Conservation (phyloP, 805 yeast species). For the Torulaspora microellipsoides region DNA sequence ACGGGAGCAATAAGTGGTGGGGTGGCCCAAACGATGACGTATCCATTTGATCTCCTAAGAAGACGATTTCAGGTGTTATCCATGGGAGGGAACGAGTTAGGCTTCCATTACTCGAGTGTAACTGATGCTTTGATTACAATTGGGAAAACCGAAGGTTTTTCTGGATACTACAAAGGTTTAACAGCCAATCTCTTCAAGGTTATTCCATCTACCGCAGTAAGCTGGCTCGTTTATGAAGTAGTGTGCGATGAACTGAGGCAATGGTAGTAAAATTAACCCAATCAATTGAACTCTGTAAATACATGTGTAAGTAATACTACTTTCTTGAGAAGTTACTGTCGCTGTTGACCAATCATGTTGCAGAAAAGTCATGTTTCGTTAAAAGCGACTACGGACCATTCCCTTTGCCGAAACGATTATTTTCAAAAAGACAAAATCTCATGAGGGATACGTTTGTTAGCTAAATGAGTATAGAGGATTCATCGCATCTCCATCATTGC, state of each 20-base stretch:
- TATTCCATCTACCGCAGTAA: conserved; percentile 92
- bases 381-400: too few species aligned
- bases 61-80: conserved; percentile 88
- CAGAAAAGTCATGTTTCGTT: not conserved
- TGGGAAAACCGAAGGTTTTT: conserved; percentile 65
- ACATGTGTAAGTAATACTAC: not conserved
- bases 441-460: too few species aligned
- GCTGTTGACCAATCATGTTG: conserved; percentile 1
- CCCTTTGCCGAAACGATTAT: too few species aligned
- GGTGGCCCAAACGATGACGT: conserved; percentile 82
- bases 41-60: conserved; percentile 86
- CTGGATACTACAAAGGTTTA: conserved; percentile 69
- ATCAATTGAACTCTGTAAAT: not conserved
- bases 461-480: too few species aligned
- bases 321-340: not conserved
- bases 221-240: conserved; percentile 83
- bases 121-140: conserved; percentile 69
- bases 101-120: conserved; percentile 77
- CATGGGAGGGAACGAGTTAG: conserved; percentile 66
- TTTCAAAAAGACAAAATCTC: too few species aligned
- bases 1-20: conserved; percentile 89
- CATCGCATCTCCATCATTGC: too few species aligned
- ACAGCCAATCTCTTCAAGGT: conserved; percentile 83
- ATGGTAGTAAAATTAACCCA: not conserved
- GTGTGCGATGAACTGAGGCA: conserved; percentile 44